A percentile compares a stretch with the other conserved stretches of the same genome.
phyloP scores from a whole-genome alignment of 164 flowering plant species.

The grape (Vitis vinifera) region DNA sequence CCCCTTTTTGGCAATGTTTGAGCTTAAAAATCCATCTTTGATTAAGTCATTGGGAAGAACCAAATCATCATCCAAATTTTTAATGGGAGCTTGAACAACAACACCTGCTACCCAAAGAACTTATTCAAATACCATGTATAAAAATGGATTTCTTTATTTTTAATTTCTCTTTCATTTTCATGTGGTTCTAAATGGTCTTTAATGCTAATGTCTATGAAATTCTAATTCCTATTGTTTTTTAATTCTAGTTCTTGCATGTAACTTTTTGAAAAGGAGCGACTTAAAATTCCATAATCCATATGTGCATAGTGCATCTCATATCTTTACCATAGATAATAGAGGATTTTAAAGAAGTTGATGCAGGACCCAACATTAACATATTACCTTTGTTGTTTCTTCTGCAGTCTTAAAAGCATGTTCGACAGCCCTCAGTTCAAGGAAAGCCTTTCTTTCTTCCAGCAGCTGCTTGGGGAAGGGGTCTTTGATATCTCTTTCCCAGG shows the following conservation, averaged over 20 bases:
- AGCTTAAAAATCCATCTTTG: too few species aligned
- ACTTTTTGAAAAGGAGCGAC: background rate
- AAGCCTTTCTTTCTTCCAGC: constrained; percentile 62
- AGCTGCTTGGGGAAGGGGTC: constrained; percentile 73
- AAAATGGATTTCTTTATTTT: too few species aligned
- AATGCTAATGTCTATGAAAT: background rate
- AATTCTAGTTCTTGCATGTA: background rate
- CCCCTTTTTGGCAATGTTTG: too few species aligned
- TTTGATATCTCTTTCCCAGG: constrained; percentile 58
- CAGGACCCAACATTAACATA: background rate
- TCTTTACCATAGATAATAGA: background rate
- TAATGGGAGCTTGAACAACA: too few species aligned
- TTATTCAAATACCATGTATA: too few species aligned
- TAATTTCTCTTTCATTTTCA: too few species aligned
- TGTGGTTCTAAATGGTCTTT: background rate
- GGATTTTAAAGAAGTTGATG: background rate
- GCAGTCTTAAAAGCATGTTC: constrained; percentile 81
- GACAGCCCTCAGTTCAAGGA: constrained; percentile 67
- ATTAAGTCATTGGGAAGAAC: too few species aligned
- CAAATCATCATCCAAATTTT: too few species aligned
- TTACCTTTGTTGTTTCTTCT: constrained; percentile 14
- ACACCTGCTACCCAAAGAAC: too few species aligned
- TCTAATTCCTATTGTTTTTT: background rate
- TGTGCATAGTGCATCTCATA: background rate
- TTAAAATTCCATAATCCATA: background rate